phyloP scores from a whole-genome alignment of 75 land plant genomes.

The Pinus tabuliformis region DNA sequence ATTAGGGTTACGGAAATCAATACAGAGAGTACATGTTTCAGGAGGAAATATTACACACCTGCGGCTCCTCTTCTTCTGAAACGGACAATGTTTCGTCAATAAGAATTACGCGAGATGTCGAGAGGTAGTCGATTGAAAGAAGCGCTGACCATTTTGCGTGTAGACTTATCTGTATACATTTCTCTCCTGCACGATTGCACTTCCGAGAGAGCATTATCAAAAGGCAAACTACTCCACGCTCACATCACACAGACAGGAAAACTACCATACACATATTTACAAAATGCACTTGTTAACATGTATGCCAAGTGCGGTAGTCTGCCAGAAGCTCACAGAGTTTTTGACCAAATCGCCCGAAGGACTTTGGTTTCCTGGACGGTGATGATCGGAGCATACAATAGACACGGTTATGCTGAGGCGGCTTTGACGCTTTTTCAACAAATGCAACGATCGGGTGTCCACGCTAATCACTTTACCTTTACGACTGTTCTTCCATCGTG shows the following conservation, averaged over 20 bases:
- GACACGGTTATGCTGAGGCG: conserved; percentile 32
- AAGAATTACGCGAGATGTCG: no score
- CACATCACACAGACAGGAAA: not conserved
- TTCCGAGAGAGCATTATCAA: not conserved
- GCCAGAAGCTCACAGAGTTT: conserved; percentile 34
- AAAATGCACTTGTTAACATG: conserved; percentile 41
- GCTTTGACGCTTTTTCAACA: conserved; percentile 20
- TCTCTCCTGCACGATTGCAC: conserved; percentile 11
- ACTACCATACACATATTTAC: not conserved
- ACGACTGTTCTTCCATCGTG: conserved; percentile 38
- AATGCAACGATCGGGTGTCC: conserved; percentile 11
- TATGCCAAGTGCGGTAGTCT: conserved; percentile 47
- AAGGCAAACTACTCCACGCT: conserved; percentile 12
- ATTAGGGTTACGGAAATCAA: no score
- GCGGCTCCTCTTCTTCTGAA: no score
- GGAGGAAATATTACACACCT: no score
- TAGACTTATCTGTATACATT: not conserved
- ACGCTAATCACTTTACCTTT: conserved; percentile 41
- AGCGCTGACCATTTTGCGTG: not conserved
- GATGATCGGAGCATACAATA: conserved; percentile 29
- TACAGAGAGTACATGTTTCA: no score
- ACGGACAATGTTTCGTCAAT: no score
- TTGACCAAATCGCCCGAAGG: conserved; percentile 17
- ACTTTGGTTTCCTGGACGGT: conserved; percentile 51
- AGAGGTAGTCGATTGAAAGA: not conserved